Evolutionary conservation across 345 rosid species (phyloP).

Genomic region (Eutrema heterophyllum): DNA sequence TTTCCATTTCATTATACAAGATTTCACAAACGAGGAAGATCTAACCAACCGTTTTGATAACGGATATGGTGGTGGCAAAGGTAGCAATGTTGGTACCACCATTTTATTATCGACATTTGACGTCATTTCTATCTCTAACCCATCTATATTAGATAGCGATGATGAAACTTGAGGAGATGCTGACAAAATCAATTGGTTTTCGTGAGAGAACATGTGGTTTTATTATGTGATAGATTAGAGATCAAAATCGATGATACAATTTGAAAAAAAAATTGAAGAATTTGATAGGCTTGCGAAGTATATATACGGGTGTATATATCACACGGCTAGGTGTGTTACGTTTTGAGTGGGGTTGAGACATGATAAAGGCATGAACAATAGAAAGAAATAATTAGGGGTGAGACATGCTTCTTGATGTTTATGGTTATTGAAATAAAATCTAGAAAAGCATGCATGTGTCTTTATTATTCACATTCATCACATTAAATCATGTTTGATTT

Average conservation of each 20-base stretch:
- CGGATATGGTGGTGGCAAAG: constrained; percentile 18
- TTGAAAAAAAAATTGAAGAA: not conserved
- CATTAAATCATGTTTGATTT: not conserved
- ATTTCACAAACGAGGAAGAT: constrained; percentile 9
- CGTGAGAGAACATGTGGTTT: not conserved
- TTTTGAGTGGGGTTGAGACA: constrained; percentile 1
- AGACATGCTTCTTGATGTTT: not conserved
- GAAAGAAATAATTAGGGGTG: not conserved
- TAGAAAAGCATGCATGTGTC: constrained; percentile 6
- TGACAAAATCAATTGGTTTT: not conserved
- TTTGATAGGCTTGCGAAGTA: not conserved
- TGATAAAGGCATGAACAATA: not conserved
- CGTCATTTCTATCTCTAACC: not conserved
- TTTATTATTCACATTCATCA: not conserved
- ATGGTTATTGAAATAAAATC: not conserved
- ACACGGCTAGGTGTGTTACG: not conserved
- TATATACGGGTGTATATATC: constrained; percentile 8
- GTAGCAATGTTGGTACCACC: constrained; percentile 5
- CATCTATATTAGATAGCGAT: not conserved
- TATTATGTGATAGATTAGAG: not conserved
- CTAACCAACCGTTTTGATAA: constrained; percentile 2
- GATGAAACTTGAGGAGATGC: not conserved
- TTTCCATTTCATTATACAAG: not conserved
- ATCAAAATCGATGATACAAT: not conserved
- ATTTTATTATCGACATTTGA: not conserved